Percentiles rank a stretch among this genome's conserved stretches.
Conservation (phyloP, 345 rosid genomes). For the Melaleuca quinquenervia region DNA sequence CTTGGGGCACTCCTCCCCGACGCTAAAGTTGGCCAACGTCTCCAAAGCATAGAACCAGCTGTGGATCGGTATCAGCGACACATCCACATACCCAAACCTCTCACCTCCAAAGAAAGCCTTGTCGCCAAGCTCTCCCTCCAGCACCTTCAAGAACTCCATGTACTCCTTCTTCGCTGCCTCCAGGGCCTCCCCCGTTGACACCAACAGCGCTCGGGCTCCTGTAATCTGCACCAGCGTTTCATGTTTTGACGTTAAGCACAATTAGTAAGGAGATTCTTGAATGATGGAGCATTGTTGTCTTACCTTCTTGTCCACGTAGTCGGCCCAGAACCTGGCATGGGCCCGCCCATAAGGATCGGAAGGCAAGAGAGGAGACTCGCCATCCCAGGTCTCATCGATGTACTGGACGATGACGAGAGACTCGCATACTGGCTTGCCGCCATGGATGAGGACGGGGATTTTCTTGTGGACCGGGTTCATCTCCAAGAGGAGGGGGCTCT, state of each 20-base stretch:
- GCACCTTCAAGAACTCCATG: too few relatives aligned
- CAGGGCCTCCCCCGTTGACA: too few relatives aligned
- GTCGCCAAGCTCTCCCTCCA: too few relatives aligned
- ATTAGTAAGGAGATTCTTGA: neutral
- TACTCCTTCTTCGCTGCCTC: too few relatives aligned
- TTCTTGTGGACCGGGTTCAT: neutral
- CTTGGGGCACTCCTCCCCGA: too few relatives aligned
- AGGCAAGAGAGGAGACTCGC: neutral
- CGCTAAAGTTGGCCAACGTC: too few relatives aligned
- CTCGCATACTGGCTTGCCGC: neutral
- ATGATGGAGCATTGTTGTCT: neutral
- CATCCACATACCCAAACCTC: too few relatives aligned
- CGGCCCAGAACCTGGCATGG: neutral
- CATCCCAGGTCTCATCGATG: neutral
- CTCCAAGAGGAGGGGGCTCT: neutral
- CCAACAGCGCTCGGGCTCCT: too few relatives aligned
- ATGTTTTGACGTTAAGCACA: neutral
- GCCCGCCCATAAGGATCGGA: neutral
- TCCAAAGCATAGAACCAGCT: too few relatives aligned
- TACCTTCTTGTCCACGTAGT: neutral
- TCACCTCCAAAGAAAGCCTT: too few relatives aligned
- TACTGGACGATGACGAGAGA: neutral
- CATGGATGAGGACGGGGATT: neutral
- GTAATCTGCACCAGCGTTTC: neutral
- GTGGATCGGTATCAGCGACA: too few relatives aligned